Evolutionary conservation across 805 yeast species (phyloP), one percentile per base, ranked within the genome.

Genomic region (Saturnispora besseyi): DNA sequence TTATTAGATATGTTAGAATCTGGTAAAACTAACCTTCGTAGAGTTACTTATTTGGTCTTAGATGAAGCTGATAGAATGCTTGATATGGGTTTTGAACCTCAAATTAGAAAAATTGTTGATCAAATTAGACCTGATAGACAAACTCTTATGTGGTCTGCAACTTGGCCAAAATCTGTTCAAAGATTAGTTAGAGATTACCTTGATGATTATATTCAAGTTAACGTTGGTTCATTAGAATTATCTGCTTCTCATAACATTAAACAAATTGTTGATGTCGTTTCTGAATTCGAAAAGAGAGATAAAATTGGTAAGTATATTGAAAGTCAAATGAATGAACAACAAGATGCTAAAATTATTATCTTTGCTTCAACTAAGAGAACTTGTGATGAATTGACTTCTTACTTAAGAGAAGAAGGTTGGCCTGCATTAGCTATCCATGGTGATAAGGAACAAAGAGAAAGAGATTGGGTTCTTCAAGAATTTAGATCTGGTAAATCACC

Each of bases 11-110:
- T 93, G 96, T 79, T 93, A 63, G 98, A 93, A 74, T 75, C 84
- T 55, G 91, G 93, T 62, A 90, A 86, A 75, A 93, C 98, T 53
- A 93, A 91, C 74, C 78, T 93, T 64, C 83, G 87, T 69, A 87
- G 98, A 76, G 96, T 93, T 55, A 93, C 98, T 48, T 93, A 93
- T 73, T 78, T 93, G 68, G 98, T 93, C 55, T 78, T 93, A 63
- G 99, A 93, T 72, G 99, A 93, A 80, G 99, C 99, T 64, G 99
- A 93, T 73, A 87, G 99, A 78, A 93, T 93, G 99, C 81, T 93
- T 74, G 99, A 93, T 76, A 93, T 93, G 99, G 99, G 99, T 70
- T 93, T 93, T 70, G 99, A 93, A 77, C 98, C 98, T 59, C 98
- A 91, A 79, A 93, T 93, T 71, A 84, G 99, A 78, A 91, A 91